Conservation (phyloP, 805 yeast genomes). For the Wickerhamomyces kurtzmanii region DNA sequence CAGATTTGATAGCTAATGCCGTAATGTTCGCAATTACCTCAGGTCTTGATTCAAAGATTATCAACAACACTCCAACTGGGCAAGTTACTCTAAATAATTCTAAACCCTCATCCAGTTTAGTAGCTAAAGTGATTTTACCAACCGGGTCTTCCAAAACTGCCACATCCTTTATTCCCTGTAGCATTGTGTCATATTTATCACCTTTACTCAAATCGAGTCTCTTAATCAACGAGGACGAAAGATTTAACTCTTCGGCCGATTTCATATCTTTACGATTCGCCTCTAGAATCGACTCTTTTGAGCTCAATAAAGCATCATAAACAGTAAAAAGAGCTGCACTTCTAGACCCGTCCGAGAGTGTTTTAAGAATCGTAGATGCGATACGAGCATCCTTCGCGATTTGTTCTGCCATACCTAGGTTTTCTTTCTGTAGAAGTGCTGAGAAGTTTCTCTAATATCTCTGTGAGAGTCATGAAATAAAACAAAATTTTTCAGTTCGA, state of each 20-base stretch:
- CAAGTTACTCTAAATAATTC: slow-evolving; percentile 76
- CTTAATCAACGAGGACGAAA: slow-evolving; percentile 67
- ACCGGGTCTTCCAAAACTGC: slow-evolving; percentile 86
- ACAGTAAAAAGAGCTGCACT: slow-evolving; percentile 64
- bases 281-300: slow-evolving; percentile 51
- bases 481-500: too few relatives aligned
- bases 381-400: slow-evolving; percentile 74
- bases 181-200: slow-evolving; percentile 88
- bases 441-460: too few relatives aligned
- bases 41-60: slow-evolving; percentile 94
- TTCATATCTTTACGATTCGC: slow-evolving; percentile 75
- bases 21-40: slow-evolving; percentile 98
- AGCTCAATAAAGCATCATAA: slow-evolving; percentile 52
- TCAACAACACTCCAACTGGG: slow-evolving; percentile 89
- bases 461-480: too few relatives aligned
- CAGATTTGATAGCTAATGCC: slow-evolving; percentile 91
- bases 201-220: slow-evolving; percentile 74
- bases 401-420: slow-evolving; percentile 57
- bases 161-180: slow-evolving; percentile 89
- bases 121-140: slow-evolving; percentile 78
- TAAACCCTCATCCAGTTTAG: slow-evolving; percentile 83
- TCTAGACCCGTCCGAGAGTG: slow-evolving; percentile 64
- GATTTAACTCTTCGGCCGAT: slow-evolving; percentile 48
- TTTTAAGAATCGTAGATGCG: slow-evolving; percentile 80
- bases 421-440: too few relatives aligned